Base-by-base conservation (phyloP, 257 asterid species). In the Plectranthus barbatus region DNA sequence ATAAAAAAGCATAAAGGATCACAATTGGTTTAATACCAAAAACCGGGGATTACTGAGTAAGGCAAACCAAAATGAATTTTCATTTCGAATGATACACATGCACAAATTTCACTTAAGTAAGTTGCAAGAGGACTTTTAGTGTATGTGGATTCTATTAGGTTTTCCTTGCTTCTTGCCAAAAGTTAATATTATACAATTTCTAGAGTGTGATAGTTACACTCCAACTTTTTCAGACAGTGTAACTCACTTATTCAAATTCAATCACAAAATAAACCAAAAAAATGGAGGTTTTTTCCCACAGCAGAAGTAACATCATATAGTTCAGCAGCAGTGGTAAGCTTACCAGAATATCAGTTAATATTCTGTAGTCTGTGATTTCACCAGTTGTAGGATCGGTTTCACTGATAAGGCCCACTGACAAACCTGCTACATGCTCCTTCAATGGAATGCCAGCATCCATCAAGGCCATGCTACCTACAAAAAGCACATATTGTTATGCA, bases 391-490 rank as follows among this genome's bases (percentile, higher is more conserved):
- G 78, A 71, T 89, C 92, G 48, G 75, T 75, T 59, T 86, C 95
- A 62, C 94, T 89, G 62, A 93, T 73, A 72, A 93, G 96, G 68
- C 99, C 99, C 60, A 93, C 84, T 12, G 96, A 93, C 70, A 93
- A 34, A 65, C 97, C 99, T 29, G 97, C 97, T 44, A 89, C 97
- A 37, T 87, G 99, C 62, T 85, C 95, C 68, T 71, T 82, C 80
- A 93, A 60, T 17, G 86, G 91, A 82, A 93, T 85, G 72, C 97
- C 99, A 69, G 97, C 91, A 81, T 93, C 96, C 97, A 93, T 85
- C 81, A 93, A 85, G 66, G 97, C 99, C 99, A 93, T 80, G 83
- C 99, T 93, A 69, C 99, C 99, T 93, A 71, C 45, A 71, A 76
- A 50, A 37, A 55, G 56, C 42, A 64, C 33, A 64, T 20, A 54